Base-by-base conservation (phyloP, 257 asterid species). In the Linaria vulgaris region DNA sequence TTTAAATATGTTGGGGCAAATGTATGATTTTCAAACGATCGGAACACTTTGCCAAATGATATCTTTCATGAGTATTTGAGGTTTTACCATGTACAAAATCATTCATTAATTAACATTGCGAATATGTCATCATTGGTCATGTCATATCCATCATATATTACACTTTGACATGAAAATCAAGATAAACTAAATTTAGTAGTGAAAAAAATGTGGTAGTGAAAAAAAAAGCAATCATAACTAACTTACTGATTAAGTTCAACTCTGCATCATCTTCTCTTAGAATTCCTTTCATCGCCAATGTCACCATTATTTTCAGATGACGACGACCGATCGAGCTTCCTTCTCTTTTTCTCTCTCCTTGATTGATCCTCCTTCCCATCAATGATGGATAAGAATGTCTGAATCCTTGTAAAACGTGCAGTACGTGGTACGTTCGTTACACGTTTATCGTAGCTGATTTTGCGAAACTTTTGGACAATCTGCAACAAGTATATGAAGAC, bases 281-380 rank as follows among this genome's bases (percentile, higher is more conserved):
- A 56, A 63, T 73, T 73, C 70, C 71, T 69, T 37, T 54, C 84
- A 56, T 64, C 66, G 45, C 69, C 74, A 12, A 38, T 71, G 54
- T 59, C 85, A 9, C 64, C 56, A 14, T 37, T 69, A 56, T 55
- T 74, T 2, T 64, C 82, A 1, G 80, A 74, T 43, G 68, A n/a
- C 1, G 82, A 67, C 52, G 54, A n/a, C n/a, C n/a, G 59, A 45
- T 86, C 91, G 0, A 83, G 58, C 80, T 86, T 91, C 73, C 96
- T 80, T 44, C 94, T 67, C 62, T 87, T 90, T 0, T 67, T 72
- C 1, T 81, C 85, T 6, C 94, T 62, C 44, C 64, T 70, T 0
- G 92, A 83, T 9, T 19, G 70, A 41, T 83, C 96, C 47, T 76
- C 75, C 57, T 86, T 88, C 77, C 86, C 88, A 41, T 91, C 96